Conservation (phyloP, 1,284 basidiomycete species). For the Macrocystidia cucumis region DNA sequence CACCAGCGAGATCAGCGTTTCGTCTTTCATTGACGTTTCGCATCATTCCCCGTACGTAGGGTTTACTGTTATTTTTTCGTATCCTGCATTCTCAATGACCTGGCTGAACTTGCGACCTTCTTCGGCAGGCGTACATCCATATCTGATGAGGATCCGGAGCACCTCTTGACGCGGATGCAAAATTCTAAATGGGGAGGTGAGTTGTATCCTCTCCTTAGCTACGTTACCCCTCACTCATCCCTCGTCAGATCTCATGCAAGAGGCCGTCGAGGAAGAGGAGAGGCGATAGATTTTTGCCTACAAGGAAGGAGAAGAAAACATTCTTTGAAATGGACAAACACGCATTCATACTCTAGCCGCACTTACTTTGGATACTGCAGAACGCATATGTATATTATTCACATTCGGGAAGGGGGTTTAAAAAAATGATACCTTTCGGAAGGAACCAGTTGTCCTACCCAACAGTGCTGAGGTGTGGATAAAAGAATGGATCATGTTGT, state of each 20-base stretch:
- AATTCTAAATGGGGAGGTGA: constrained; percentile 65
- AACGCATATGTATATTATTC: too few species aligned
- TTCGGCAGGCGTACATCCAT: constrained; percentile 35
- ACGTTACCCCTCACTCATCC: constrained; percentile 5
- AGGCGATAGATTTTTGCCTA: too few species aligned
- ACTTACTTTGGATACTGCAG: too few species aligned
- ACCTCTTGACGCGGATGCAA: constrained; percentile 52
- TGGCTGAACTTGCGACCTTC: constrained; percentile 4
- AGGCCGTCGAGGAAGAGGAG: constrained; percentile 46
- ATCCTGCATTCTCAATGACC: too few species aligned
- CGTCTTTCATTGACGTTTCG: constrained; percentile 50
- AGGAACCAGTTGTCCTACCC: too few species aligned
- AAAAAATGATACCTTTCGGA: too few species aligned
- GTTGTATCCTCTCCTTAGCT: constrained; percentile 14
- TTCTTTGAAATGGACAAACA: too few species aligned
- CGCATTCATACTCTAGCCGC: too few species aligned
- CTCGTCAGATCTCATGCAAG: constrained; percentile 43
- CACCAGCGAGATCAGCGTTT: constrained; percentile 50
- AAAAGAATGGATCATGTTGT: too few species aligned
- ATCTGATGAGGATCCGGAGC: constrained; percentile 43
- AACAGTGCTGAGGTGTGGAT: too few species aligned
- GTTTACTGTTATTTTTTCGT: constrained; percentile 3
- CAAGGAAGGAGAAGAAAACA: too few species aligned
- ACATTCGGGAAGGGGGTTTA: too few species aligned
- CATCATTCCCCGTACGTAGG: constrained; percentile 37